phyloP scores from a whole-genome alignment of 805 yeast genomes.

The Metschnikowia proteae region DNA sequence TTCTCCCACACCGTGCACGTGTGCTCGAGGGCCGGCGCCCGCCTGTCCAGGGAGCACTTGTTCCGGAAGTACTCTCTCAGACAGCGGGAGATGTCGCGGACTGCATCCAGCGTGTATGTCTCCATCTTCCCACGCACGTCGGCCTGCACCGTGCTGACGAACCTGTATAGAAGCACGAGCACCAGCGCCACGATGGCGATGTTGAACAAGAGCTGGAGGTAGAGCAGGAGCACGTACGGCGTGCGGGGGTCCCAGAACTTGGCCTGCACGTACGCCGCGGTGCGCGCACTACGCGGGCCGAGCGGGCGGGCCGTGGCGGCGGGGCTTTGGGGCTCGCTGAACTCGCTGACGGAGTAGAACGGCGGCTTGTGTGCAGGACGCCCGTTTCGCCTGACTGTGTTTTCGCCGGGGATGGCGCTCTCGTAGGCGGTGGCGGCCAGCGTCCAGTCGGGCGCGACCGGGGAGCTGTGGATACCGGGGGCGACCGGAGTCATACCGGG shows the following conservation, averaged over 20 bases:
- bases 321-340: not conserved
- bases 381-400: not conserved
- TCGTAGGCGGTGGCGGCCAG: constrained; percentile 1
- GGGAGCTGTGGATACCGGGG: constrained; percentile 6
- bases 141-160: constrained; percentile 51
- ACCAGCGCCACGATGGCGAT: constrained; percentile 46
- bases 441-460: constrained; percentile 7
- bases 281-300: not conserved
- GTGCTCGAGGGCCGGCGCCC: constrained; percentile 73
- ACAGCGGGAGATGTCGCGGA: constrained; percentile 66
- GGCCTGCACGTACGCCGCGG: not conserved
- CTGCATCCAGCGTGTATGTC: constrained; percentile 53
- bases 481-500: not conserved
- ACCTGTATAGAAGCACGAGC: constrained; percentile 48
- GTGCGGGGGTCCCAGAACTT: constrained; percentile 38
- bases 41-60: constrained; percentile 57
- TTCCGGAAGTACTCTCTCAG: constrained; percentile 65
- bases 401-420: not conserved
- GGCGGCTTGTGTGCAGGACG: constrained; percentile 5
- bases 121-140: constrained; percentile 75
- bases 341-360: constrained; percentile 9
- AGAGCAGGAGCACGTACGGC: constrained; percentile 58
- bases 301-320: not conserved
- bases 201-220: constrained; percentile 62
- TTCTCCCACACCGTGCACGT: constrained; percentile 71